Evolutionary conservation across 129 eudicot genomes (phyloP).

Genomic region (Flaveria ramosissima): DNA sequence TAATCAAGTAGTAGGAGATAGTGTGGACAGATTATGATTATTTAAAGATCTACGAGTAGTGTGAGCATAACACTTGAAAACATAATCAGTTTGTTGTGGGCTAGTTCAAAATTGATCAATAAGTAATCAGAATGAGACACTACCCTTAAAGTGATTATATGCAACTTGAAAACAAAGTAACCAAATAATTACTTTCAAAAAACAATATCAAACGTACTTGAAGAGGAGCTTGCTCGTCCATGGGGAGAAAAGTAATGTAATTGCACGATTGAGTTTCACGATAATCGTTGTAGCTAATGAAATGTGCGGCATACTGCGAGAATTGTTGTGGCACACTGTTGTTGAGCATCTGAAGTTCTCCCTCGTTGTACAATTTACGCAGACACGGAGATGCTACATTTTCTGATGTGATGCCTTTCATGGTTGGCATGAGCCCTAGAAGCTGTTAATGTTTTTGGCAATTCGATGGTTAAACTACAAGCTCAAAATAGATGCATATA

Average conservation of each 20-base stretch:
- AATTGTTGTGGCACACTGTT: conserved; percentile 62
- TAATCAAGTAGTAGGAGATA: too few relatives aligned
- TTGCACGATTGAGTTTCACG: conserved; percentile 81
- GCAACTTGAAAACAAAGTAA: background rate
- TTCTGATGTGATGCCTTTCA: conserved; percentile 80
- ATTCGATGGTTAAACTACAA: conserved; percentile 1
- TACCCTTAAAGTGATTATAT: background rate
- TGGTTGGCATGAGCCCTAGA: conserved; percentile 63
- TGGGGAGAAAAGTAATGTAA: conserved; percentile 70
- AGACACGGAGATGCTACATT: conserved; percentile 71
- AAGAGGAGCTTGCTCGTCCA: conserved; percentile 73
- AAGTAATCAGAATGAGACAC: background rate
- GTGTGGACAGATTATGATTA: background rate
- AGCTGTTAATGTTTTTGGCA: conserved; percentile 56
- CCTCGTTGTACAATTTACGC: conserved; percentile 65
- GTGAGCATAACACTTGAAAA: background rate
- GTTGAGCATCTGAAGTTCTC: conserved; percentile 63
- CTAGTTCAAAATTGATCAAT: background rate
- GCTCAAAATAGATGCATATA: background rate
- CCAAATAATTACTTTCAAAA: background rate
- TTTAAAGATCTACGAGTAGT: background rate
- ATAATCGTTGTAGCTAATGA: conserved; percentile 42
- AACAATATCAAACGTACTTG: conserved; percentile 49
- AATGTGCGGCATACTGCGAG: conserved; percentile 71
- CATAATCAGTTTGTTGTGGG: background rate